Base-by-base conservation (phyloP, 305 asterid genomes). In the Fraxinus angustifolia region DNA sequence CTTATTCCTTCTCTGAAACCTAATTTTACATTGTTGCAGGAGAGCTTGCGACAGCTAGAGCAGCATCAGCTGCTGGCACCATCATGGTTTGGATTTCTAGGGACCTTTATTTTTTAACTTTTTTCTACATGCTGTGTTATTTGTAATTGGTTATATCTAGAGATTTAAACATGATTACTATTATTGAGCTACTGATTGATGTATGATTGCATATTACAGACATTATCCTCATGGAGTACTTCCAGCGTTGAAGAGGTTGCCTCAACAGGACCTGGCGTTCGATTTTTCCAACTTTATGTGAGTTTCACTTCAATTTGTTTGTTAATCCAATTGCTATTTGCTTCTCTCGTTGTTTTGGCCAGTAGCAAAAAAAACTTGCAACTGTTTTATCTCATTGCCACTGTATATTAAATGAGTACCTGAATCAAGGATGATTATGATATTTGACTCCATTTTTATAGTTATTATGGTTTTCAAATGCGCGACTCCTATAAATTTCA, bases 221-320 rank as follows among this genome's bases (percentile, higher is more conserved):
- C 96, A 34, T 86, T 94, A 45, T 94, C 98, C 34, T 91, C 97
- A 5, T 93, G 91, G 92, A 88, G 86, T 71, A 94, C 98, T 58
- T 91, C 90, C 77, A 92, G 93, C 67, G 83, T 93, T 6, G 97
- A 94, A 85, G 98, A 93, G 89, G 97, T 94, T 73, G 94, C 96
- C 82, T 93, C 97, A 38, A 90, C 93, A 10, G 98, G 94, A 83
- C 90, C 94, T 28, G 97, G 97, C 74, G 79, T 87, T 84, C 91
- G 92, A 23, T 94, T 93, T 88, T 93, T 94, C 85, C 97, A 94
- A 92, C 97, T 94, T 65, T 94, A 91, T 35, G 98, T 94, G 87
- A 89, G 98, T 87, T 81, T 76, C 34, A 48, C 58, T 16, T 77
- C 56, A 21, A 67, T 53, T 28, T 79, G 34, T 81, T 34, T 12